Evolutionary conservation across 805 yeast species (phyloP).

Genomic region (Pichia gijzeniarum): DNA sequence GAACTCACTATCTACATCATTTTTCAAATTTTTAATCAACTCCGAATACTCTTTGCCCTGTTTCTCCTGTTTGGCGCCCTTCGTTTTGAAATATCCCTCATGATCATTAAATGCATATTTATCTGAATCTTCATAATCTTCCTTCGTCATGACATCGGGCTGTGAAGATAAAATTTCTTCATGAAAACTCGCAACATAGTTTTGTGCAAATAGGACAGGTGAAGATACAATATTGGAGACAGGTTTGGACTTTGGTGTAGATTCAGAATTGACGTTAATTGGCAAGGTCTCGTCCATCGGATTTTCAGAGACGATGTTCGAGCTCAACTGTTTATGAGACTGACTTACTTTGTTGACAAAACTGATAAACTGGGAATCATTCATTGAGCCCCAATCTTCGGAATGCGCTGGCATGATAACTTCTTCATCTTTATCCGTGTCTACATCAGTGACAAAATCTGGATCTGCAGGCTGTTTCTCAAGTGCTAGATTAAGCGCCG

Average conservation of each 20-base stretch:
- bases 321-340: neutral
- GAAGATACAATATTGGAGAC: conserved; percentile 2
- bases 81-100: conserved; percentile 56
- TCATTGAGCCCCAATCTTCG: conserved; percentile 32
- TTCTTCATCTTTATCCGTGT: conserved; percentile 11
- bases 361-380: conserved; percentile 33
- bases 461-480: neutral
- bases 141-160: conserved; percentile 6
- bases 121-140: conserved; percentile 15
- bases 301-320: neutral
- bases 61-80: conserved; percentile 54
- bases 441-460: conserved; percentile 1
- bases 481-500: conserved; percentile 2
- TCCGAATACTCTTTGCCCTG: conserved; percentile 43
- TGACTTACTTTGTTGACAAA: conserved; percentile 26
- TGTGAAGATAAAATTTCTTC: neutral
- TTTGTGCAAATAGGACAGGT: conserved; percentile 8
- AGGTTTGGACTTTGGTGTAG: conserved; percentile 1
- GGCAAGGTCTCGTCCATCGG: neutral
- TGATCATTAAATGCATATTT: conserved; percentile 58
- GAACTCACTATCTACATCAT: conserved; percentile 12
- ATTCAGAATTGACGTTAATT: neutral
- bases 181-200: neutral
- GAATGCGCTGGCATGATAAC: neutral
- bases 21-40: conserved; percentile 40